Percentiles rank a stretch among this genome's conserved stretches.
Conservation (phyloP, 192 early-diverging fungal species). For the Endogone sp. region DNA sequence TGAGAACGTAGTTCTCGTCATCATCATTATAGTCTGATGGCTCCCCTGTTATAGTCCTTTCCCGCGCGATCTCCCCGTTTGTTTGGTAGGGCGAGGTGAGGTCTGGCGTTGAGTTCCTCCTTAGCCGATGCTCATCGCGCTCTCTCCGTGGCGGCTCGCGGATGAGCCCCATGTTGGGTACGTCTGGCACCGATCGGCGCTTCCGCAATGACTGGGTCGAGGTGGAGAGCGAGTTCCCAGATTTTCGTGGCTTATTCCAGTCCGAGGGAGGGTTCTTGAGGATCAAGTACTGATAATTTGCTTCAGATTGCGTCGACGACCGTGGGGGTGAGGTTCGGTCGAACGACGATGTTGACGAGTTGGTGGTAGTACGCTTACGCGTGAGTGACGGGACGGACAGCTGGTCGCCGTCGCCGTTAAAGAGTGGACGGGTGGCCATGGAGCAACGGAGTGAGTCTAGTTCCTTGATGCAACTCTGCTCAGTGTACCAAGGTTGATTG, state of each 20-base stretch:
- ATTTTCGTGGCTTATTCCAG: neutral
- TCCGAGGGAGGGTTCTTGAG: neutral
- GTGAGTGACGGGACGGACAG: neutral
- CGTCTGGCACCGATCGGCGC: neutral
- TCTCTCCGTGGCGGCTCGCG: neutral
- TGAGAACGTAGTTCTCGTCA: neutral
- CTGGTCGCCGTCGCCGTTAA: neutral
- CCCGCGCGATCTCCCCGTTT: no score
- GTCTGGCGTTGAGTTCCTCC: neutral
- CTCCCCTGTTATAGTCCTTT: no score
- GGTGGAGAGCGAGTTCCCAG: neutral
- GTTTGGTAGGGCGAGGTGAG: no score
- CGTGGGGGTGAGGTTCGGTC: no score
- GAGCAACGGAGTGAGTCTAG: neutral
- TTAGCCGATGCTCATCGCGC: neutral
- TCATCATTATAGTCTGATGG: neutral
- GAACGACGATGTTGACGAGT: neutral
- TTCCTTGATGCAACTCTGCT: neutral
- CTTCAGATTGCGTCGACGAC: neutral
- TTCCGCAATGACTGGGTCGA: neutral
- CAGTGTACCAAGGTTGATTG: no score
- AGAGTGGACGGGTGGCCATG: neutral
- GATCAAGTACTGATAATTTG: neutral
- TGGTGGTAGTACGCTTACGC: neutral
- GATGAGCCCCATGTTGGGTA: neutral